Percentiles rank a stretch among this genome's conserved stretches.
These are phyloP conservation scores for Prillingera fragicola DNA, from an alignment of 1,284 basidiomycete species.

Conservation along the genomic window DNA sequence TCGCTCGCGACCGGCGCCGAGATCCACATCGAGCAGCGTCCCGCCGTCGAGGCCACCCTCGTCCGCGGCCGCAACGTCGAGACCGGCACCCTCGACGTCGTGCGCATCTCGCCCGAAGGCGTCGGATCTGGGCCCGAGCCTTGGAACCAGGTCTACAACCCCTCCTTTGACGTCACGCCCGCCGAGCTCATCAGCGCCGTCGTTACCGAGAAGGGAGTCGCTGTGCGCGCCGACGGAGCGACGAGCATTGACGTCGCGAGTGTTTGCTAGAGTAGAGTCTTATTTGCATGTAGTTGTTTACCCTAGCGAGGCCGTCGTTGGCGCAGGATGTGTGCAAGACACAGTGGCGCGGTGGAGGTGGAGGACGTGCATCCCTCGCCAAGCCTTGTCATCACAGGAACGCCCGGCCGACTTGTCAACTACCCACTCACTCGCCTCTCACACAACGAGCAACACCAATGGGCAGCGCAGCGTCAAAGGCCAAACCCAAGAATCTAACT, in stretches of 20 bases:
- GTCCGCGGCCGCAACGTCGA: constrained; percentile 60
- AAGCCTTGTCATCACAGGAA: no score
- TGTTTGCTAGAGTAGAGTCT: constrained; percentile 35
- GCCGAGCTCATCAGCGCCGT: constrained; percentile 63
- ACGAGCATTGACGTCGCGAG: constrained; percentile 41
- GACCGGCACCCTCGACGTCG: constrained; percentile 41
- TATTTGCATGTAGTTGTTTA: no score
- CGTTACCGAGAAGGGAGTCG: constrained; percentile 83
- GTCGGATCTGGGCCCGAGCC: constrained; percentile 39
- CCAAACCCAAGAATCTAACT: no score
- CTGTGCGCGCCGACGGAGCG: constrained; percentile 51
- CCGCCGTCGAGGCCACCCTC: constrained; percentile 75
- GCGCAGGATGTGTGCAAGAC: no score
- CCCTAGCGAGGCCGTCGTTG: no score
- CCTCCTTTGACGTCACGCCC: constrained; percentile 89
- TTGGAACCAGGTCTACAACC: constrained; percentile 67
- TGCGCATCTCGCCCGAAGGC: constrained; percentile 47
- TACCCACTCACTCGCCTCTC: no score
- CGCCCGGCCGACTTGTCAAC: no score
- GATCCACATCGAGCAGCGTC: constrained; percentile 90
- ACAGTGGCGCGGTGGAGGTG: no score
- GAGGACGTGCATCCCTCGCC: no score
- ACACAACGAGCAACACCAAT: no score
- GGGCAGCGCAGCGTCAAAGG: no score
- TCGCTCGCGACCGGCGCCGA: constrained; percentile 64